These are phyloP conservation scores for Astrothelium macrocarpum DNA, from an alignment of 495 filamentous ascomycete species.

Conservation along the genomic window DNA sequence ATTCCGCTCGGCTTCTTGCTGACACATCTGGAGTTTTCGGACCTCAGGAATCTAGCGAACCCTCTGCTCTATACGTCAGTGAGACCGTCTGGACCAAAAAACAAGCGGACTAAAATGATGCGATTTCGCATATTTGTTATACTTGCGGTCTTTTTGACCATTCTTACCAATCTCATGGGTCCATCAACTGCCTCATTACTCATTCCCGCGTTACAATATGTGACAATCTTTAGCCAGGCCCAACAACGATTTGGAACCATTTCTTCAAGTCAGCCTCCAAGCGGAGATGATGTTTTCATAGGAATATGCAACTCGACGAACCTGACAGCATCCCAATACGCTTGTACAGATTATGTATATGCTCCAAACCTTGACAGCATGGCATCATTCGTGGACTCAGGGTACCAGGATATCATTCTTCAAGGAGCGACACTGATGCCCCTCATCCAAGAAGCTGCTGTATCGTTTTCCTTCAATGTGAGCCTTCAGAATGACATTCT, in stretches of 20 bases:
- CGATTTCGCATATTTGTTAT: slow-evolving; percentile 17
- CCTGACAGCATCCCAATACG: slow-evolving; percentile 7
- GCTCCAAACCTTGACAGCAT: slow-evolving; percentile 13
- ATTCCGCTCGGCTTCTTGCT: slow-evolving; percentile 24
- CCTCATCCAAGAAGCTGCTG: background rate
- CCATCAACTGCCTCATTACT: slow-evolving; percentile 23
- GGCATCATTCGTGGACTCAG: background rate
- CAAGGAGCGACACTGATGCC: background rate
- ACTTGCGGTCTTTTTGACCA: slow-evolving; percentile 18
- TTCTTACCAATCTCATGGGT: slow-evolving; percentile 25
- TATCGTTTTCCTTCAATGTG: slow-evolving; percentile 4
- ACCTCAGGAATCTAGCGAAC: slow-evolving; percentile 20
- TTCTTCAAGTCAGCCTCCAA: slow-evolving; percentile 9
- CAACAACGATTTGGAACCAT: background rate
- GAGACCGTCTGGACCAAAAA: background rate
- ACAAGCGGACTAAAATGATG: slow-evolving; percentile 8
- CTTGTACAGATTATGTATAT: slow-evolving; percentile 4
- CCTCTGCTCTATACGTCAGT: slow-evolving; percentile 19
- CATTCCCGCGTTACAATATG: slow-evolving; percentile 19
- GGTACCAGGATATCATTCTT: background rate
- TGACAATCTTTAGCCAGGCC: background rate
- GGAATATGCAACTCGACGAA: background rate
- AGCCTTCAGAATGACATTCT: background rate
- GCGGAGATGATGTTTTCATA: slow-evolving; percentile 7
- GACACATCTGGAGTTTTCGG: slow-evolving; percentile 21